Base-by-base conservation (phyloP, 1,284 basidiomycete species). In the Ceratobasidium sp. region DNA sequence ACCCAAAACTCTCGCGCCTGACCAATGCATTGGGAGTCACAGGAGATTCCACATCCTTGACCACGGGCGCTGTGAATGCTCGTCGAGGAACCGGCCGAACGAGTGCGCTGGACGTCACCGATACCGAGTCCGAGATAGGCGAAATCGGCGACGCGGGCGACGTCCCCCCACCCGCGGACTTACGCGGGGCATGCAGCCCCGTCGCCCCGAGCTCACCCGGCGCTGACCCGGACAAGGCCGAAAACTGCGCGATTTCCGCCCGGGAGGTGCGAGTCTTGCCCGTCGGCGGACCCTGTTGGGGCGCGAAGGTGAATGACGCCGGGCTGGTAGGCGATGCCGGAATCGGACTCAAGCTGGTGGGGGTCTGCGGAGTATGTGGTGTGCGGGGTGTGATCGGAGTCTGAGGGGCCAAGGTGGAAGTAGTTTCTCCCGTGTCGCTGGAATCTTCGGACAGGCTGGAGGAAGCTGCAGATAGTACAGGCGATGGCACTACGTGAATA, bases 401-500 rank as follows among this genome's bases (percentile, higher is more conserved):
- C 49, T 65, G 63, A 19, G 61, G 39, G 22, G 27, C 24, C 22
- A 64, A 31, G 24, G n/a, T n/a, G 29, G 62, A 49, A 19, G 48
- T 22, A 2, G 64, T 53, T 37, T 66, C 48, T 66, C 31, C 64
- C 29, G 64, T 53, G 64, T 53, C 64, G 64, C 16, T 37, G 48
- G 64, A 66, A 34, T 43, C 19, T 16, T 66, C 64, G 64, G 64
- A 66, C 37, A 66, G 31, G 64, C 64, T 66, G 24, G 64, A 65
- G 22, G 62, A 51, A 48, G 64, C 54, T 56, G 54, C 46, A 8
- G 49, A 66, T 34, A 66, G 19, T 53, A 54, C 48, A 66, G 64
- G 49, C 27, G 64, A 54, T 49, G 64, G 64, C 64, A 66, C 64
- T 66, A 66, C 13, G 64, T 66, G 46, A 41, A 66, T 66, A 66